These are phyloP conservation scores for Pythium oligandrum DNA, from an alignment of 352 stramenopile species.

Conservation along the genomic window DNA sequence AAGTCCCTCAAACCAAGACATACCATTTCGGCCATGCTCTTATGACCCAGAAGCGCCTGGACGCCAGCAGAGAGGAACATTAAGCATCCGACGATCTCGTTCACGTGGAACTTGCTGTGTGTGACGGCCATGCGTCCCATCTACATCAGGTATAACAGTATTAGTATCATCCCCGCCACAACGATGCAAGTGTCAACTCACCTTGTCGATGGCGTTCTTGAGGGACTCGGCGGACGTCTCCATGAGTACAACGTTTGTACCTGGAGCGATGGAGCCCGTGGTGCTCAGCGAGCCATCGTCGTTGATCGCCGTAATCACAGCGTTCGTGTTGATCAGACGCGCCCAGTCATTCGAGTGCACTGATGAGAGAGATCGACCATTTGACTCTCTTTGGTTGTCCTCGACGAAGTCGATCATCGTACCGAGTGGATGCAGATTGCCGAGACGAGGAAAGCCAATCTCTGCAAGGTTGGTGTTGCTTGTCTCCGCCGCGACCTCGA, in stretches of 20 bases:
- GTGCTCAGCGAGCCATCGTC: conserved; percentile 78
- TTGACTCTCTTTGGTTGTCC: conserved; percentile 62
- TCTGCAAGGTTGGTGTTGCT: conserved; percentile 63
- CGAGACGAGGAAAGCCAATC: conserved; percentile 76
- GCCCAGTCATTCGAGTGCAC: conserved; percentile 83
- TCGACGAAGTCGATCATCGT: conserved; percentile 78
- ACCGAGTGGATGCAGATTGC: conserved; percentile 77
- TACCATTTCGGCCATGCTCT: conserved; percentile 88
- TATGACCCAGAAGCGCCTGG: conserved; percentile 78
- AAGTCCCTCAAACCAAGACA: neutral
- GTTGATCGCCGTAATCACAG: conserved; percentile 83
- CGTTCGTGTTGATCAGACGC: conserved; percentile 81
- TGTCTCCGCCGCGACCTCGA: conserved; percentile 74
- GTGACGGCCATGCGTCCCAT: conserved; percentile 72
- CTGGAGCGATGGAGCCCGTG: conserved; percentile 68
- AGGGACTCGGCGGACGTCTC: conserved; percentile 75
- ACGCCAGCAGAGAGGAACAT: conserved; percentile 87
- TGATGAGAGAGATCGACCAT: conserved; percentile 50
- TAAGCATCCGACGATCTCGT: conserved; percentile 76
- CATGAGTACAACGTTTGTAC: conserved; percentile 85
- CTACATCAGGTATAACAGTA: conserved; percentile 16
- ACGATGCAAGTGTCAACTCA: conserved; percentile 9
- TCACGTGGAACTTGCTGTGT: conserved; percentile 78
- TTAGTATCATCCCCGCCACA: neutral
- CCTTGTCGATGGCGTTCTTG: conserved; percentile 83